Base-by-base conservation (phyloP, 495 filamentous ascomycete species). In the Cercophora scortea region DNA sequence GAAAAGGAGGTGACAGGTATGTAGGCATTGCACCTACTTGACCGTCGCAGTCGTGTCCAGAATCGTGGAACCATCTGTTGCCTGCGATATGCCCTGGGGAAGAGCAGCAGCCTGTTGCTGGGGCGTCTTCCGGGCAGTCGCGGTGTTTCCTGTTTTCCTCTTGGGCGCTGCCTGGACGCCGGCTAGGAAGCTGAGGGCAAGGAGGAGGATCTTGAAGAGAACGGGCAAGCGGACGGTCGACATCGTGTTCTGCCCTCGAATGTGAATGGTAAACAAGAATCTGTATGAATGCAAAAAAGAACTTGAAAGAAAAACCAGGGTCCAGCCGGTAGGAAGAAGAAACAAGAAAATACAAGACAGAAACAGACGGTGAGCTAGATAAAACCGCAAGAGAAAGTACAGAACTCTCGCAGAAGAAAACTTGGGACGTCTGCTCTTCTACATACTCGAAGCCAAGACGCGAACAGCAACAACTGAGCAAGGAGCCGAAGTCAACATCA, bases 61-160 rank as follows among this genome's bases (percentile, higher is more conserved):
- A 33, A 78, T 78, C 7, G 64, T 73, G 19, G 68, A 70, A 1
- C 75, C 72, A 55, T 78, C 73, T 1, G 71, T 74, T 1, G 75
- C 75, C 19, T 49, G 51, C 13, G 68, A 67, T 15, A 69, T 45
- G 19, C 61, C 67, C 47, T 59, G 64, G 43, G 60, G 57, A 46
- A 71, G 56, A 47, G 70, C 57, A 11, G 66, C 66, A 8, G 66
- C 66, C 49, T 73, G 68, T 46, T 70, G 57, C 45, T 71, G 68
- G 3, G 69, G 64, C 1, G 67, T 73, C 45, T 56, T 16, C 34
- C 39, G 18, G 34, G 9, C 32, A 9, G 35, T 49, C 38, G 42
- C 32, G 46, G 15, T 45, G 36, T 40, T 52, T 50, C 17, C 51
- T 32, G 35, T 58, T 61, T 57, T 54, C 40, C 48, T 59, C 50